Conservation (phyloP, 805 yeast genomes). For the Debaryomyces hansenii region DNA sequence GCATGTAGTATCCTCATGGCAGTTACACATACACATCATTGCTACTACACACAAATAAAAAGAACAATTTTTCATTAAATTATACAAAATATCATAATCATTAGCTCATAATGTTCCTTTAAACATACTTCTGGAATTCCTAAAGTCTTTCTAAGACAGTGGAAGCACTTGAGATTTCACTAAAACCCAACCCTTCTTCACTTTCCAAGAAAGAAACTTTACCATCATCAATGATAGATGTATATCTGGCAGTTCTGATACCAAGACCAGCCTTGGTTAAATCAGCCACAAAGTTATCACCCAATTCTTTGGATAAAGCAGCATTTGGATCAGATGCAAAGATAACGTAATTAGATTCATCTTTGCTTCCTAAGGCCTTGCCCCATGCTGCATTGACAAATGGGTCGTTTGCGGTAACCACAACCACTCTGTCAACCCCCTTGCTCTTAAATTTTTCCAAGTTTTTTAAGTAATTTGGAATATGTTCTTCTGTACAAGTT, state of each 20-base stretch:
- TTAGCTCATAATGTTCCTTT: no score
- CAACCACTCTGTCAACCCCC: slow-evolving; percentile 63
- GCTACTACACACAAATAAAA: no score
- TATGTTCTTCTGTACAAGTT: slow-evolving; percentile 69
- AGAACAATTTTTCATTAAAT: no score
- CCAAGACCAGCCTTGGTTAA: slow-evolving; percentile 55
- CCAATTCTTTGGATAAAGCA: slow-evolving; percentile 57
- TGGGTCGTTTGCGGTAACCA: slow-evolving; percentile 69
- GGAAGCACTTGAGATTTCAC: slow-evolving; percentile 24
- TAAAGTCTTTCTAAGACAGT: slow-evolving; percentile 23
- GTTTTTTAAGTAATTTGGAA: slow-evolving; percentile 63
- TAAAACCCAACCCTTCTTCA: slow-evolving; percentile 25
- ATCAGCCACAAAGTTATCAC: slow-evolving; percentile 50
- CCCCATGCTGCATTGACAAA: slow-evolving; percentile 74
- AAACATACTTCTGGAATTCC: no score
- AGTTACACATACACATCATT: no score
- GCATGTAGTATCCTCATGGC: no score
- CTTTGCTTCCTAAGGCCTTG: slow-evolving; percentile 45
- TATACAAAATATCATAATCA: no score
- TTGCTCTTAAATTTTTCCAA: slow-evolving; percentile 52
- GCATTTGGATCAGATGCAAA: slow-evolving; percentile 71
- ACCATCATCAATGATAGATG: slow-evolving; percentile 60
- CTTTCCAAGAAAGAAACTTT: slow-evolving; percentile 32
- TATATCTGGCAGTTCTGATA: slow-evolving; percentile 68
- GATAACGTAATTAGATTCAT: slow-evolving; percentile 34